Evolutionary conservation across 2,329 filamentous ascomycete genomes (phyloP).

Genomic region (Coniochaeta ligniaria): DNA sequence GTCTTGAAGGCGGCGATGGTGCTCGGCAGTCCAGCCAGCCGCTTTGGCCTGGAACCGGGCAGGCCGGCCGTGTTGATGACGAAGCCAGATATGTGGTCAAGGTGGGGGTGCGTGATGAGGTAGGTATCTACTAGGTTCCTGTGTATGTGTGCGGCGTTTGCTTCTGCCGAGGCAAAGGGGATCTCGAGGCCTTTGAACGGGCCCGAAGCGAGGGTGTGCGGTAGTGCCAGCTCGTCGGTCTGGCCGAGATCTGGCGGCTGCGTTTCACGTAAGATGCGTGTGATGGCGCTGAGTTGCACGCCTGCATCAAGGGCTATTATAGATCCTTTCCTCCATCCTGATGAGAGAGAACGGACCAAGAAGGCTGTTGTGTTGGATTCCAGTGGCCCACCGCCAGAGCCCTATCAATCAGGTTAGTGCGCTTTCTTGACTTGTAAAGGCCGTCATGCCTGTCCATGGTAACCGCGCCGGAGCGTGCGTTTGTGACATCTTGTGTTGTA

Average conservation of each 20-base stretch:
- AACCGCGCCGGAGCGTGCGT: neutral
- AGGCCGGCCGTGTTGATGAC: slow-evolving; percentile 89
- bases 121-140: slow-evolving; percentile 77
- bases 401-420: slow-evolving; percentile 44
- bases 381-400: slow-evolving; percentile 79
- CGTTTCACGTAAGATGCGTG: slow-evolving; percentile 63
- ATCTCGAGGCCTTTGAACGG: slow-evolving; percentile 77
- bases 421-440: neutral
- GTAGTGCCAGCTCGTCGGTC: slow-evolving; percentile 26
- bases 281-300: slow-evolving; percentile 79
- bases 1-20: slow-evolving; percentile 90
- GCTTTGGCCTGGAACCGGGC: slow-evolving; percentile 73
- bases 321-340: slow-evolving; percentile 75
- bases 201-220: slow-evolving; percentile 54
- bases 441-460: neutral
- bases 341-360: slow-evolving; percentile 73
- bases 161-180: slow-evolving; percentile 55
- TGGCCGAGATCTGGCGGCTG: slow-evolving; percentile 28
- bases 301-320: slow-evolving; percentile 91
- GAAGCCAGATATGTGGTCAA: slow-evolving; percentile 88
- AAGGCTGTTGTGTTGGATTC: slow-evolving; percentile 89
- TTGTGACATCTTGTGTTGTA: neutral
- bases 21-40: slow-evolving; percentile 74
- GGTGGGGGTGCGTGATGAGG: slow-evolving; percentile 92
- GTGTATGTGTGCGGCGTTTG: slow-evolving; percentile 77